phyloP scores from a whole-genome alignment of 1,284 basidiomycete genomes.

The Malassezia yamatoensis region DNA sequence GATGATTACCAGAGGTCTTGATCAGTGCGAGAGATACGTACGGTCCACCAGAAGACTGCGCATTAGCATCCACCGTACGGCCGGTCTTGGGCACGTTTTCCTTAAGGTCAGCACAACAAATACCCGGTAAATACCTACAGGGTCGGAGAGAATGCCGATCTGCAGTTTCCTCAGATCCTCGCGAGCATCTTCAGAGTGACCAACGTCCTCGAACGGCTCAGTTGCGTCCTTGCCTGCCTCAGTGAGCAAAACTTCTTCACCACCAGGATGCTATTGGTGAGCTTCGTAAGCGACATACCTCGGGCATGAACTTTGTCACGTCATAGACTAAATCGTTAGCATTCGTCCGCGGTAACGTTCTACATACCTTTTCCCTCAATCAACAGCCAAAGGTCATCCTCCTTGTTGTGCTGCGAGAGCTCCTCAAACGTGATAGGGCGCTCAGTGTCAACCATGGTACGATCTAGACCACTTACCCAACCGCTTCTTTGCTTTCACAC shows the following conservation, averaged over 20 bases:
- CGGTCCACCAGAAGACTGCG: not conserved
- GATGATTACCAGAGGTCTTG: conserved; percentile 11
- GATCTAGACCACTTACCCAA: no score
- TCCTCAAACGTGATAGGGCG: conserved; percentile 38
- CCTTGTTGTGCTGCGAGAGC: conserved; percentile 37
- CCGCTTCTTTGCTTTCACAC: no score
- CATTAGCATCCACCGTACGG: conserved; percentile 1
- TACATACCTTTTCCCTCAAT: conserved; percentile 42
- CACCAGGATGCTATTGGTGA: conserved; percentile 65
- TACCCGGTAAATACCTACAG: conserved; percentile 17
- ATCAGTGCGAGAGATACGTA: conserved; percentile 5
- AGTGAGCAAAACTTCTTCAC: conserved; percentile 88
- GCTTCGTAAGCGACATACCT: conserved; percentile 57
- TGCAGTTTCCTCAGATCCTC: conserved; percentile 61
- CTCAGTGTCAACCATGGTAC: not conserved
- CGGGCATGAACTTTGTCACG: conserved; percentile 86
- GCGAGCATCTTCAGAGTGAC: conserved; percentile 95
- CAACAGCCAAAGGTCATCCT: conserved; percentile 45
- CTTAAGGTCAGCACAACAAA: not conserved
- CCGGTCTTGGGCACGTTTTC: conserved; percentile 14
- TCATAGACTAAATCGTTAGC: conserved; percentile 65
- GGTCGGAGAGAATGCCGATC: conserved; percentile 53
- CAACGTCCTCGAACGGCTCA: conserved; percentile 97
- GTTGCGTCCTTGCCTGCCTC: conserved; percentile 92
- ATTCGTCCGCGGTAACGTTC: not conserved